Percentiles rank a stretch among this genome's conserved stretches.
Evolutionary conservation across 2,329 filamentous ascomycete genomes (phyloP).

Genomic region (Colletotrichum godetiae): DNA sequence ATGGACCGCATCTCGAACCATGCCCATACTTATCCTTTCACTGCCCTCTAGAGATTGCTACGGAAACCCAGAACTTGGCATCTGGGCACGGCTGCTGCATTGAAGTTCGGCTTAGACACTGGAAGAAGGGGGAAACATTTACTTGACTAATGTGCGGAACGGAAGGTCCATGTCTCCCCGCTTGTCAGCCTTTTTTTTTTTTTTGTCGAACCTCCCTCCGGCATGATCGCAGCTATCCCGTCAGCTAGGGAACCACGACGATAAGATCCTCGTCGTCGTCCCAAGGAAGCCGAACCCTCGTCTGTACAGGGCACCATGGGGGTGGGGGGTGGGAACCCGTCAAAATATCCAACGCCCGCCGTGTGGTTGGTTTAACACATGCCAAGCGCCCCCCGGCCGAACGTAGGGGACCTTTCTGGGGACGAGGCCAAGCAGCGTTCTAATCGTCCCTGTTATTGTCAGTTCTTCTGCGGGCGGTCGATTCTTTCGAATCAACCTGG

Average conservation of each 20-base stretch:
- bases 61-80: background rate
- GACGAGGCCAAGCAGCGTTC: background rate
- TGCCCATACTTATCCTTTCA: background rate
- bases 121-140: background rate
- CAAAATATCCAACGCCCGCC: background rate
- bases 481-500: background rate
- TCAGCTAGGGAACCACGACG: background rate
- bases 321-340: background rate
- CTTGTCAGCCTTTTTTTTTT: background rate
- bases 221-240: background rate
- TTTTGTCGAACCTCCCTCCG: background rate
- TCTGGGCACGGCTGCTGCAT: background rate
- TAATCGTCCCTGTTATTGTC: background rate
- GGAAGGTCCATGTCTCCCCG: background rate
- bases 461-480: background rate
- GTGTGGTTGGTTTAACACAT: too few relatives aligned
- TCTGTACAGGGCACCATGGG: background rate
- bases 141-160: background rate
- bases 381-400: background rate
- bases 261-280: background rate
- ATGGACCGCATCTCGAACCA: conserved; percentile 1
- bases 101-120: background rate
- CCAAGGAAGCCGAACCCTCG: background rate
- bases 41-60: background rate
- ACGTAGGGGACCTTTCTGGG: background rate